Evolutionary conservation across 2,329 filamentous ascomycete genomes (phyloP).

Genomic region (Setomelanomma holmii): DNA sequence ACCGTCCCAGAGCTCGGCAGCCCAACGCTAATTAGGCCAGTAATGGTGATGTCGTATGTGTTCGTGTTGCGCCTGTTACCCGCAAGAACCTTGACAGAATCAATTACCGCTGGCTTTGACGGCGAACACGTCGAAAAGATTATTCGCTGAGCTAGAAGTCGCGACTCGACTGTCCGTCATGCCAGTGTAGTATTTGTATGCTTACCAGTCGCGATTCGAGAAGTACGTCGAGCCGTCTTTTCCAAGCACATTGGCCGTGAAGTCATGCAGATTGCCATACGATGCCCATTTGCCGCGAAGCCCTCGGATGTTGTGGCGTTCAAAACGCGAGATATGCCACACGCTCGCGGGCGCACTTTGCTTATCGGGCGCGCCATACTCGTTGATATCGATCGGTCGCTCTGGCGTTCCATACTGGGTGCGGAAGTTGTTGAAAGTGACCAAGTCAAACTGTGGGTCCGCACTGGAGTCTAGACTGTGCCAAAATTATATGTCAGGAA

Average conservation of each 20-base stretch:
- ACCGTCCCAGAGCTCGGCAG: slow-evolving; percentile 25
- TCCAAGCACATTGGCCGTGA: slow-evolving; percentile 51
- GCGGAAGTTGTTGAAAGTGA: slow-evolving; percentile 40
- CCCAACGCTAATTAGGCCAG: slow-evolving; percentile 43
- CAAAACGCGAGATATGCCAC: slow-evolving; percentile 58
- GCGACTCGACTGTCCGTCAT: slow-evolving; percentile 54
- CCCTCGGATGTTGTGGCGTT: slow-evolving; percentile 53
- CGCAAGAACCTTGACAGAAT: slow-evolving; percentile 44
- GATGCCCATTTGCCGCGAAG: slow-evolving; percentile 57
- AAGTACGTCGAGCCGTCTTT: slow-evolving; percentile 47
- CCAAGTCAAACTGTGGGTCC: slow-evolving; percentile 22
- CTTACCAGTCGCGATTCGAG: slow-evolving; percentile 53
- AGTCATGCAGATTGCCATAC: slow-evolving; percentile 53
- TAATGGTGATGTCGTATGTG: slow-evolving; percentile 46
- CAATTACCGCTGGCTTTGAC: slow-evolving; percentile 34
- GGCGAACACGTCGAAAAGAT: slow-evolving; percentile 50
- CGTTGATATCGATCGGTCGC: slow-evolving; percentile 56
- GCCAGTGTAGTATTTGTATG: slow-evolving; percentile 58
- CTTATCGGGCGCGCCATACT: slow-evolving; percentile 54
- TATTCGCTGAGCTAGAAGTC: slow-evolving; percentile 46
- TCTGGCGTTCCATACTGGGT: slow-evolving; percentile 40
- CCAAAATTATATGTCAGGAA: slow-evolving; percentile 56
- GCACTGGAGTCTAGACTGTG: slow-evolving; percentile 49
- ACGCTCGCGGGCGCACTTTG: slow-evolving; percentile 52
- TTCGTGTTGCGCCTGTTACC: slow-evolving; percentile 42